Evolutionary conservation across 2,329 filamentous ascomycete species (phyloP).

Genomic region (Blumeria graminis): DNA sequence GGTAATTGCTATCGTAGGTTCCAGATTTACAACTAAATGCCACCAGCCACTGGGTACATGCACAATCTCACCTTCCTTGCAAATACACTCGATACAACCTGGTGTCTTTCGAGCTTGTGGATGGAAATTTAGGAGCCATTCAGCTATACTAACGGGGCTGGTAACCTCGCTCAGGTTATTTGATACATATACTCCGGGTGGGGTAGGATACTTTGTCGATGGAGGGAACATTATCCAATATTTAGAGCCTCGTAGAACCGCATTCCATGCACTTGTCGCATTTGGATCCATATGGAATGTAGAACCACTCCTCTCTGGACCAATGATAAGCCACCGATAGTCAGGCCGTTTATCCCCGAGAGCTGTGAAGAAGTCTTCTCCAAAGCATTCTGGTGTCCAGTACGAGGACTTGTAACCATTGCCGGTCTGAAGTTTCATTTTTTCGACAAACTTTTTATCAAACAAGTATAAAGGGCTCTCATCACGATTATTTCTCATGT

Average conservation of each 20-base stretch:
- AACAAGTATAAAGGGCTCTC: conserved; percentile 88
- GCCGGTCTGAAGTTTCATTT: conserved; percentile 50
- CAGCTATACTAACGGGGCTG: conserved; percentile 80
- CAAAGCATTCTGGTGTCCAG: conserved; percentile 65
- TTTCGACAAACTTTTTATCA: conserved; percentile 64
- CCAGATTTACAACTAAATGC: conserved; percentile 82
- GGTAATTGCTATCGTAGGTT: conserved; percentile 65
- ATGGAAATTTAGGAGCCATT: conserved; percentile 85
- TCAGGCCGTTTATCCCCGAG: conserved; percentile 60
- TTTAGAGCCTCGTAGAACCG: conserved; percentile 68
- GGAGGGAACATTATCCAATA: conserved; percentile 97
- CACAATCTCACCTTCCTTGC: conserved; percentile 59
- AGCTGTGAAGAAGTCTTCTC: conserved; percentile 61
- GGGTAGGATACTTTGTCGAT: conserved; percentile 24
- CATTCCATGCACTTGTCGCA: conserved; percentile 72
- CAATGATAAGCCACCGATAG: conserved; percentile 79
- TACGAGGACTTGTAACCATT: conserved; percentile 29
- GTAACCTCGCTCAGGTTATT: conserved; percentile 83
- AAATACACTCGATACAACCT: conserved; percentile 70
- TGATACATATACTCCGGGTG: conserved; percentile 78
- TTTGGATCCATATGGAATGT: conserved; percentile 80
- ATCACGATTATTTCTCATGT: conserved; percentile 57
- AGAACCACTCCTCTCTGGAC: conserved; percentile 65
- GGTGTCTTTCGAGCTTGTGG: conserved; percentile 50
- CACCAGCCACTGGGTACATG: conserved; percentile 93